Conservation (phyloP, 768 basidiomycete species). For the Leucogyrophana mollusca region DNA sequence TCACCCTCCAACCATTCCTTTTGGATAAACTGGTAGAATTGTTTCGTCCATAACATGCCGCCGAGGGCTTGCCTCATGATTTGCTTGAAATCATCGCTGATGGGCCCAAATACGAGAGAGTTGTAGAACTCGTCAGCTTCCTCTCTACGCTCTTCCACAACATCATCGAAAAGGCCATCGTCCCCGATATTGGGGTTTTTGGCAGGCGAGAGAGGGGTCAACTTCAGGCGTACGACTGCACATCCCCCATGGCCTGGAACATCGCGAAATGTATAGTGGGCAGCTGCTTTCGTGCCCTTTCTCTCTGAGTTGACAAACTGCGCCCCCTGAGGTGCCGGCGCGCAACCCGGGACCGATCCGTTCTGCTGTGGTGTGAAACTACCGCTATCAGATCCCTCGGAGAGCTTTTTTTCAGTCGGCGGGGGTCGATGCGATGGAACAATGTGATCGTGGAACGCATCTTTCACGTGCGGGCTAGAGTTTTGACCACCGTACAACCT, state of each 20-base stretch:
- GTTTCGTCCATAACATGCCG: constrained; percentile 99
- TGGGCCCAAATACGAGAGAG: constrained; percentile 73
- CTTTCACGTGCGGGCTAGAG: constrained; percentile 82
- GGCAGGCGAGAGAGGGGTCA: constrained; percentile 75
- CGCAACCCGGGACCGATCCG: neutral
- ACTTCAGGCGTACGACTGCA: constrained; percentile 90
- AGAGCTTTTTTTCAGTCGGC: constrained; percentile 35
- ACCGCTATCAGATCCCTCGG: neutral
- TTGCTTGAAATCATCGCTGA: constrained; percentile 91
- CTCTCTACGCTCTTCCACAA: constrained; percentile 83
- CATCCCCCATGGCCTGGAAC: constrained; percentile 93
- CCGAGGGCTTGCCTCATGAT: constrained; percentile 95
- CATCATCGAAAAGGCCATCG: constrained; percentile 85
- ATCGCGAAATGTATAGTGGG: constrained; percentile 83
- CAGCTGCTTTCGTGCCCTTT: constrained; percentile 89
- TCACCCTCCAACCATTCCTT: constrained; percentile 97
- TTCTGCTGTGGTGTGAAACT: constrained; percentile 1
- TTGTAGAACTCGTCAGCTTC: constrained; percentile 98
- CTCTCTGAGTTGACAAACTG: constrained; percentile 82
- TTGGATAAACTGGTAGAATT: constrained; percentile 95
- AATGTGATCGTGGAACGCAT: constrained; percentile 98
- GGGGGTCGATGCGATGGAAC: constrained; percentile 79
- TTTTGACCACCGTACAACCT: constrained; percentile 91
- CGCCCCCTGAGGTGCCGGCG: constrained; percentile 1
- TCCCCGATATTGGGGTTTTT: constrained; percentile 82